Evolutionary conservation across 1,139 yeast species (phyloP).

Genomic region (Yamadazyma spencermartinsiae): DNA sequence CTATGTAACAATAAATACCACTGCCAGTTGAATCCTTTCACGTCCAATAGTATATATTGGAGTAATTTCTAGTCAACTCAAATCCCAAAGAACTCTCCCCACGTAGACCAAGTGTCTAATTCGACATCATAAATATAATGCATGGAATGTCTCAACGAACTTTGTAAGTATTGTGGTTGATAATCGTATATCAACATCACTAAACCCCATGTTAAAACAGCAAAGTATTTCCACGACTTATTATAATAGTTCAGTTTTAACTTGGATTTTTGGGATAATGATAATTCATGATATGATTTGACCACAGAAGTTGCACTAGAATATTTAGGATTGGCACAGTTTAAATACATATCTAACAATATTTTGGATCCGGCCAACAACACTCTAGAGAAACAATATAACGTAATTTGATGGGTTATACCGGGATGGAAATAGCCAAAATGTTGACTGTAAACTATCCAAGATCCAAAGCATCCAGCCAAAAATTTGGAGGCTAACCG

Average conservation of each 20-base stretch:
- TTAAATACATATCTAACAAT: constrained; percentile 38
- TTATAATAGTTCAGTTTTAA: constrained; percentile 37
- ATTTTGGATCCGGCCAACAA: constrained; percentile 55
- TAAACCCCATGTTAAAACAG: constrained; percentile 72
- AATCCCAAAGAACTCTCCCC: constrained; percentile 45
- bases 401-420: constrained; percentile 59
- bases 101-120: constrained; percentile 41
- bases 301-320: constrained; percentile 16
- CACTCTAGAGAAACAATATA: constrained; percentile 62
- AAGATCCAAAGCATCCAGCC: constrained; percentile 67
- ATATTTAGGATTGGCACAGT: constrained; percentile 38
- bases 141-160: constrained; percentile 70
- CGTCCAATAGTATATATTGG: neutral
- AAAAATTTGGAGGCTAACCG: constrained; percentile 44
- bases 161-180: constrained; percentile 65
- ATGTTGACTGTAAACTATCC: constrained; percentile 64
- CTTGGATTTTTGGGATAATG: constrained; percentile 33
- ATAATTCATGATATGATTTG: constrained; percentile 27
- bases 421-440: constrained; percentile 47
- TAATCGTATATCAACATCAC: constrained; percentile 71
- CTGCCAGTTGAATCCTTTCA: no score
- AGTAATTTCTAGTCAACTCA: constrained; percentile 10
- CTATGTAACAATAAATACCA: no score
- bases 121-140: constrained; percentile 66
- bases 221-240: constrained; percentile 62